Evolutionary conservation across 2,329 filamentous ascomycete species (phyloP), one percentile per base, ranked within the genome.

Genomic region (Fusarium chaquense): DNA sequence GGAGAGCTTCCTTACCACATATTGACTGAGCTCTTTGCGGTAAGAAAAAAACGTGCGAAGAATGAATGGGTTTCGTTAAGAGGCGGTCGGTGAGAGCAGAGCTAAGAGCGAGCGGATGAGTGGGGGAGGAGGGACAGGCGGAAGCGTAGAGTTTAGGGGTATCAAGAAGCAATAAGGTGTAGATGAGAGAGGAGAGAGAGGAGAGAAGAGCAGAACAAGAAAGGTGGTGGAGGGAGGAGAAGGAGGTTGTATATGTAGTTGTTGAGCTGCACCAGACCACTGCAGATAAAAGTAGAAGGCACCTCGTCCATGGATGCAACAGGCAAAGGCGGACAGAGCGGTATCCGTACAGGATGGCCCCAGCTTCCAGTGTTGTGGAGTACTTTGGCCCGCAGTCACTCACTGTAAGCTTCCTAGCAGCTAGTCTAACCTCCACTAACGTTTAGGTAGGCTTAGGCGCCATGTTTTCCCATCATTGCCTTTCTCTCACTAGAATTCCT

Each of bases 151-250:
- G 51, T 63, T 54, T 53, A 53, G 72, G 73, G 73, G 73, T 76
- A 76, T 76, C 73, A 76, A 72, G 71, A 75, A 73, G 71, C 72
- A 73, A 73, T 59, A 67, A 69, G 52, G 61, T 73, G 64, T 64
- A 69, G 61, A 65, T 73, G 67, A 62, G 58, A 65, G 67, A 62
- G 54, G 58, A 69, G 62, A 65, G 58, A 70, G 71, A 69, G 70
- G 63, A 64, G 72, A 71, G 71, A 63, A 64, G 65, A 67, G 52
- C 66, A 69, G 63, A 67, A 68, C 58, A 62, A 62, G 62, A 62
- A 55, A 58, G 41, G 28, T 65, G 66, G 62, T 66, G 54, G 46
- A 33, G 57, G 58, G 62, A 64, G 69, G 72, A 72, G 41, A 53
- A 70, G 59, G 49, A 62, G 46, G 72, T 52, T 70, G 69, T 74